Base-by-base conservation (phyloP, 1,139 yeast species). In the Hyphopichia buzzinii region DNA sequence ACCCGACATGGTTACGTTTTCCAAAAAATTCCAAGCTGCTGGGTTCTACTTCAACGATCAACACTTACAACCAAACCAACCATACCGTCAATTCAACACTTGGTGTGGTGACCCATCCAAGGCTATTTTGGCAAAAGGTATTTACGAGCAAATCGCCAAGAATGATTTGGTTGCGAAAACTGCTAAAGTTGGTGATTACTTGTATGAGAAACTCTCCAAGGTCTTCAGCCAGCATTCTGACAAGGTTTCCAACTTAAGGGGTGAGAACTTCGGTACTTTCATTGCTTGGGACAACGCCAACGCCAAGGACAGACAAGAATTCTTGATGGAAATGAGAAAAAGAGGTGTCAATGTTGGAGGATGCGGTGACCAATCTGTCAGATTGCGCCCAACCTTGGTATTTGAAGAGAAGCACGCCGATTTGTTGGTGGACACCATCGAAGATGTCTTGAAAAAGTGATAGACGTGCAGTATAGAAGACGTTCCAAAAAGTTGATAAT, bases 91-190 rank as follows among this genome's bases (percentile, higher is more conserved):
- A 58, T 83, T 83, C 68, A 83, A 83, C 73, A 83, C 90, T 43
- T 83, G 90, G 90, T 82, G 88, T 63, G 90, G 89, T 52, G 89
- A 83, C 55, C 87, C 89, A 54, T 78, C 84, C 25, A 77, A 77
- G 61, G 79, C 81, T 59, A 63, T 79, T 37, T 62, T 80, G 44
- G 84, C 86, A 30, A 78, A 77, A 49, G 71, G 84, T 40, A 81
- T 83, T 47, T 77, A 75, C 44, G 67, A 78, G 50, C 84, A 82
- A 54, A 69, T 82, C 38, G 53, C 57, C 14, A 70, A 72, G 47
- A 59, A 80, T 40, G 70, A 73, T 42, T 68, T 83, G 48, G 72
- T 78, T 33, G 59, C 61, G 8, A 70, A 69, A 37, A 74, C 81
- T 25, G 68, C 72, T 7, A 61, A 72, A 47, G 81, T 77, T 24